These are phyloP conservation scores for Fomitopsis serialis DNA, from an alignment of 768 basidiomycete species.

Conservation along the genomic window DNA sequence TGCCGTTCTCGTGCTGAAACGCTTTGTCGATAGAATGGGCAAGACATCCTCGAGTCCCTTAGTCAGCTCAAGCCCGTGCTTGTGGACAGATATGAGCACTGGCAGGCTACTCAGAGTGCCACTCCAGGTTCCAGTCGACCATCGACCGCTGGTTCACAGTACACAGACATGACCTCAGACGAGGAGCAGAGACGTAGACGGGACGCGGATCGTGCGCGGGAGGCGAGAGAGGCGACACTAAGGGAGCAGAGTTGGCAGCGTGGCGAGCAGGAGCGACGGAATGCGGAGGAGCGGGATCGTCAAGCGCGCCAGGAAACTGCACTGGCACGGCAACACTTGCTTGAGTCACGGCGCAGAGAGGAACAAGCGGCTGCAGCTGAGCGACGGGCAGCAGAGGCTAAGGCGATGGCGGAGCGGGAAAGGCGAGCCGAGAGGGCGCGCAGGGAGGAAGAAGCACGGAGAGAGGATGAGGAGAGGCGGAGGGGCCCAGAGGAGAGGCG, in stretches of 20 bases:
- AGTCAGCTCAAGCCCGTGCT: slow-evolving; percentile 59
- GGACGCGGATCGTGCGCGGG: slow-evolving; percentile 31
- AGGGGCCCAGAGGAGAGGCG: slow-evolving; percentile 21
- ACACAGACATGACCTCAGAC: slow-evolving; percentile 18
- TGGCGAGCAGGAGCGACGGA: slow-evolving; percentile 13
- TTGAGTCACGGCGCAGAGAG: slow-evolving; percentile 14
- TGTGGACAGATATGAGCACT: slow-evolving; percentile 59
- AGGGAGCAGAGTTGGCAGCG: slow-evolving; percentile 31
- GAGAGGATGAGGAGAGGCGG: slow-evolving; percentile 19
- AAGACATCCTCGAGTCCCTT: slow-evolving; percentile 66
- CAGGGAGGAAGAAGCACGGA: slow-evolving; percentile 26
- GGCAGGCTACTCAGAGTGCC: slow-evolving; percentile 28
- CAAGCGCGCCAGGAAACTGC: slow-evolving; percentile 15
- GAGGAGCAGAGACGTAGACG: slow-evolving; percentile 22
- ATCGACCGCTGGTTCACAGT: slow-evolving; percentile 7
- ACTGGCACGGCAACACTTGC: slow-evolving; percentile 10
- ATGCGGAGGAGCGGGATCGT: slow-evolving; percentile 19
- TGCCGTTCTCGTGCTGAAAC: background rate
- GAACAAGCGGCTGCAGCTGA: slow-evolving; percentile 14
- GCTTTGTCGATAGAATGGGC: slow-evolving; percentile 50
- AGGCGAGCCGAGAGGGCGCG: slow-evolving; percentile 18
- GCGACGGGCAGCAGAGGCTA: slow-evolving; percentile 16
- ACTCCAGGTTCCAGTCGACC: slow-evolving; percentile 9
- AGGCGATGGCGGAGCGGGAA: slow-evolving; percentile 16
- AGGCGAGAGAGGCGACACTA: slow-evolving; percentile 32